Evolutionary conservation across 2,329 filamentous ascomycete species (phyloP), one percentile per base, ranked within the genome.

Genomic region (Parastagonospora avenae): DNA sequence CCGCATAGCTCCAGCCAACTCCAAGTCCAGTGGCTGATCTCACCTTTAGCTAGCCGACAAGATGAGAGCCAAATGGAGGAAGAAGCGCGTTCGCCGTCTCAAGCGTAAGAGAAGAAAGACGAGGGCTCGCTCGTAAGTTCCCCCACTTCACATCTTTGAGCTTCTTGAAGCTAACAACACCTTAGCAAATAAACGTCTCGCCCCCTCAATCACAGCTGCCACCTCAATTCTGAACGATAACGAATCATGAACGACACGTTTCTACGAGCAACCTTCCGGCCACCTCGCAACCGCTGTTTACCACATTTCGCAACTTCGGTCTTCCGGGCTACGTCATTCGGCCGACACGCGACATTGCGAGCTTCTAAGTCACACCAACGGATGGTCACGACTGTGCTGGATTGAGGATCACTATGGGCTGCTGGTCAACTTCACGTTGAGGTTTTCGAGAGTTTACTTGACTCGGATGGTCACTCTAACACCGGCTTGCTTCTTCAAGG

Each of bases 71-170:
- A 97, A 97, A 86, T 97, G 94, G 94, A 94, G 93, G 86, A 99
- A 99, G 90, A 99, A 99, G 93, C 87, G 94, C 80, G 92, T 96
- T 83, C 87, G 94, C 76, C 89, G 94, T 82, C 91, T 99, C 81
- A 97, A 97, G 90, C 89, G 92, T 79, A 99, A 99, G 92, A 92
- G 94, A 85, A 95, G 94, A 92, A 99, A 99, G 93, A 96, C 94
- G 83, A 88, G 94, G 80, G 94, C 93, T 75, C 84, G 94, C 84
- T 92, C 88, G 94, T 97, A 85, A 86, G 92, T 81, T 60, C 35
- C 28, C 50, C 36, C 36, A 10, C 29, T 10, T 16, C 41, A 27
- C 29, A 5, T 19, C 9, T 35, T 32, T 8, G 47, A 19, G 30
- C 29, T 12, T 16, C 33, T 9, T 10, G n/a, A 29, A 10, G 42